Evolutionary conservation across 306 rosid genomes (phyloP), one percentile per base, ranked within the genome.

Genomic region (Arachis hypogaea): DNA sequence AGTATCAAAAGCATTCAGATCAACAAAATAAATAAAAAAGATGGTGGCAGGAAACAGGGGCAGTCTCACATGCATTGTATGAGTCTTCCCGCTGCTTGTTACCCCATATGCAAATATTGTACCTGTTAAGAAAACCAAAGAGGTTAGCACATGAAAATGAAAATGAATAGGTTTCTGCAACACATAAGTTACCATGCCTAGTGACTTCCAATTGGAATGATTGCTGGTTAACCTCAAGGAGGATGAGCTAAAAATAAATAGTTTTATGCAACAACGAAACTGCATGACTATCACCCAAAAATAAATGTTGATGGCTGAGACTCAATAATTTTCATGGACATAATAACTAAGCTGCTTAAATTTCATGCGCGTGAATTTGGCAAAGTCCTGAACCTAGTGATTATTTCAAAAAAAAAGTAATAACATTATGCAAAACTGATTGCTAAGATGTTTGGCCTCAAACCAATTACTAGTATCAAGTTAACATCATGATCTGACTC

Each of bases 21-120:
- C 60, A 22, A 22, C 28, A 22, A 22, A 22, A 22, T 22, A 22
- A 22, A 22, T 22, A 22, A 56, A 64, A 59, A 30, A 59, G 38
- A 61, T 76, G 77, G 74, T 67, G 72, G 66, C 10, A 64, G 68
- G 68, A 69, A 66, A 66, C 11, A 71, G 78, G 65, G 54, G 33
- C 61, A 44, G 64, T 77, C 96, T 94, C 71, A 94, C 99, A 85
- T 94, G 99, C 99, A 94, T 94, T 61, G 99, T 94, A 85, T 94
- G 99, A 77, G 99, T 94, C 92, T 94, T 94, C 82, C 99, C 99
- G 30, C 99, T 94, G 88, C 99, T 94, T 51, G 99, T 89, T 66
- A 94, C 99, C 69, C 99, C 99, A 77, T 94, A 94, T 11, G 99
- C 99, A 82, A 94, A 94, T 73, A 94, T 87, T 30, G 99, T 94